Conservation (phyloP, 2,329 filamentous ascomycete species). For the Daldinia eschscholtzii region DNA sequence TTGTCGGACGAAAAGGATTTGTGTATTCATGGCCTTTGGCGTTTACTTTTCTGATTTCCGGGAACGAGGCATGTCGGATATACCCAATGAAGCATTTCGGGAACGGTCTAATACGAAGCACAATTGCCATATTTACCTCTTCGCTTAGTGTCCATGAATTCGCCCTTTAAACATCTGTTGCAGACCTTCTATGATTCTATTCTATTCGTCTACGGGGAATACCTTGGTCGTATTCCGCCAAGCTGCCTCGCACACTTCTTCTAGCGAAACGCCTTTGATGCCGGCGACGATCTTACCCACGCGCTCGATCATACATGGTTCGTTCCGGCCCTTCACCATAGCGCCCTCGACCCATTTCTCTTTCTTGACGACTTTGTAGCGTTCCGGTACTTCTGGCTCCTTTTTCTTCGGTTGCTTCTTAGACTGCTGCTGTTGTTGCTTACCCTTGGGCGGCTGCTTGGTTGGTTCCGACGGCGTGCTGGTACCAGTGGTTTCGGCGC, state of each 20-base stretch:
- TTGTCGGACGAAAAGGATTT: neutral
- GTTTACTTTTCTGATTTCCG: constrained; percentile 9
- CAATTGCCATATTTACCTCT: neutral
- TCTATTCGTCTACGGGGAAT: constrained; percentile 75
- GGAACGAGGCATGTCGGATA: constrained; percentile 20
- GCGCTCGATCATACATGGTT: constrained; percentile 86
- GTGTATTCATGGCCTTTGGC: constrained; percentile 16
- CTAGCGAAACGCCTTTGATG: constrained; percentile 82
- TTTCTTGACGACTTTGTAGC: constrained; percentile 91
- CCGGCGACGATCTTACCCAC: constrained; percentile 90
- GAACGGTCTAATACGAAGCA: neutral
- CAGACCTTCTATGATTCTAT: constrained; percentile 17
- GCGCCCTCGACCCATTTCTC: constrained; percentile 90
- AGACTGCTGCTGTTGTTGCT: constrained; percentile 41
- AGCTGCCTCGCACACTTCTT: constrained; percentile 87
- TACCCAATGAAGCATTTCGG: constrained; percentile 28
- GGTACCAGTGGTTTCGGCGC: constrained; percentile 2
- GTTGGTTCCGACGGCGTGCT: constrained; percentile 3
- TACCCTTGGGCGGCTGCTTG: constrained; percentile 29
- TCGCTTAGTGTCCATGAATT: neutral
- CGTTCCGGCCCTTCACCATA: constrained; percentile 96
- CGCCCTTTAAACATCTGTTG: neutral
- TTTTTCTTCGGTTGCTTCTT: constrained; percentile 66
- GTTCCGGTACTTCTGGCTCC: constrained; percentile 74
- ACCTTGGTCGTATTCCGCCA: constrained; percentile 86